Evolutionary conservation across 495 filamentous ascomycete species (phyloP), one percentile per base, ranked within the genome.

Genomic region (Aspergillus panamensis): DNA sequence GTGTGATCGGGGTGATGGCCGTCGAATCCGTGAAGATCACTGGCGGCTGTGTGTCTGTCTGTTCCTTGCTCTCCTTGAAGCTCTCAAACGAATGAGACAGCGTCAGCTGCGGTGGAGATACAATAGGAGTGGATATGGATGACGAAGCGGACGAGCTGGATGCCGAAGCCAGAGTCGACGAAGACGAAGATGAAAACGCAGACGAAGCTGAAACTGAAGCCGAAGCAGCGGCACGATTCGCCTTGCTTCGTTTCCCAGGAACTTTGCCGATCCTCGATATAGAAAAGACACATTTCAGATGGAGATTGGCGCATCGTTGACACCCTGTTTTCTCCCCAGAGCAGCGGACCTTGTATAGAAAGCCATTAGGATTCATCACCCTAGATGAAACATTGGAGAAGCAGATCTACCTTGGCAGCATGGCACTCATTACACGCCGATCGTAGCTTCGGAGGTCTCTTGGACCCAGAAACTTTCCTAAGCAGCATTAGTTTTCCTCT

Each of bases 281-380:
- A 10, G 61, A 59, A 53, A 63, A 63, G 48, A 59, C 39, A 39
- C 61, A 63, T 49, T 47, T 37, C 1, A 59, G 49, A 29, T 49
- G 48, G 33, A 63, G 61, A 17, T 60, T 63, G 6, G 35, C 43
- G 31, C 61, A 63, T 13, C 61, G 57, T 30, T 63, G 61, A 17
- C 61, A 63, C 16, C 61, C 61, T 1, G 57, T 57, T 48, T 63
- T 63, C 35, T 63, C 61, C n/a, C 61, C 61, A n/a, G 61, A 63
- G 53, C 61, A 63, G 48, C 61, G 61, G 20, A 63, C 61, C 61
- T 25, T 63, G 31, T 8, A 30, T 13, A 50, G 33, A 6, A 16
- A 14, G 21, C 48, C 25, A 39, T 39, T 39, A 39, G 35, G 35
- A n/a, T 12, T 39, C 8, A 39, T 39, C 8, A 25, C 10, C 35